Evolutionary conservation across 768 basidiomycete species (phyloP).

Genomic region (Dentipellis fragilis): DNA sequence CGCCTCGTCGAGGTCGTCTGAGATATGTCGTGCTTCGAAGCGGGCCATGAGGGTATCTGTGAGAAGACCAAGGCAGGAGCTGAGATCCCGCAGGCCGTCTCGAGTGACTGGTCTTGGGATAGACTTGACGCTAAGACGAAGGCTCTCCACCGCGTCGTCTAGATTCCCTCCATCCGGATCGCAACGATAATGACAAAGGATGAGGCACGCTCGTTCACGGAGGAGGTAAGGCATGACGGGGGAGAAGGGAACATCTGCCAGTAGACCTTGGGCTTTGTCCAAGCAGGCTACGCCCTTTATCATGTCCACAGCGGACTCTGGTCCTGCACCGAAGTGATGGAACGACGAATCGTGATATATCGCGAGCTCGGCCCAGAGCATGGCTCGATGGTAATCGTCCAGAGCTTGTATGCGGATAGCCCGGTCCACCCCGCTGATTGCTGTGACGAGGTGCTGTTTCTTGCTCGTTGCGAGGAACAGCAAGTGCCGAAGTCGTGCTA

Average conservation of each 20-base stretch:
- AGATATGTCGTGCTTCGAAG: background rate
- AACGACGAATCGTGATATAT: background rate
- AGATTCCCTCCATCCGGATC: background rate
- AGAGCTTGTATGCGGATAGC: background rate
- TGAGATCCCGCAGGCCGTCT: background rate
- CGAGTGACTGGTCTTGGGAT: too few relatives aligned
- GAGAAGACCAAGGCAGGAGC: background rate
- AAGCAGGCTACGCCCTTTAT: background rate
- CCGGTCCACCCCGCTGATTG: background rate
- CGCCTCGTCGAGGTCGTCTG: background rate
- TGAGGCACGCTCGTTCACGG: background rate
- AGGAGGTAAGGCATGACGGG: background rate
- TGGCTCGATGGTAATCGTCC: background rate
- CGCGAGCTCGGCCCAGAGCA: background rate
- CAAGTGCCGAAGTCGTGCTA: background rate
- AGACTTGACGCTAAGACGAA: background rate
- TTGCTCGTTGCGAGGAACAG: background rate
- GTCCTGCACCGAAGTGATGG: background rate
- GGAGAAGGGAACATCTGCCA: background rate
- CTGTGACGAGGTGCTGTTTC: background rate
- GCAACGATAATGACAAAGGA: background rate
- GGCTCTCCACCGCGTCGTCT: background rate
- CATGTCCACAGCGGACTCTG: background rate
- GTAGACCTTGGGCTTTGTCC: background rate
- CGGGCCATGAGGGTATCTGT: background rate